Conservation (phyloP, 768 basidiomycete genomes). For the Zangia roseola region DNA sequence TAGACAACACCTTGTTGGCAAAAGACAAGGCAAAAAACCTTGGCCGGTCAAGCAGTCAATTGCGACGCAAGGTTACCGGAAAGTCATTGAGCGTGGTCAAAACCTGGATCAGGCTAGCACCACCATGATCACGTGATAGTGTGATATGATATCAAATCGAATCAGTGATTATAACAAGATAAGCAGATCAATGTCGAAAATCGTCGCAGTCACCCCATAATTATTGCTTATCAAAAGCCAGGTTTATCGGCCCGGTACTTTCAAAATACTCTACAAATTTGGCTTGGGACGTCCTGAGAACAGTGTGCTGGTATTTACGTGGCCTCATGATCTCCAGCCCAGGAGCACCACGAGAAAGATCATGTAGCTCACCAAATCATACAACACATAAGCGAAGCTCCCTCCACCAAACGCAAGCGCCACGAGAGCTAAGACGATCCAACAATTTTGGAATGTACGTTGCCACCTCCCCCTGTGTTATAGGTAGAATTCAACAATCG, state of each 20-base stretch:
- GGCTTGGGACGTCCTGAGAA: too few relatives aligned
- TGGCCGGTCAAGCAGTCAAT: background rate
- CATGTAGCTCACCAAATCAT: slow-evolving; percentile 53
- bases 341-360: slow-evolving; percentile 12
- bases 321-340: too few relatives aligned
- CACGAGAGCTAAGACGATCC: slow-evolving; percentile 45
- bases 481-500: background rate
- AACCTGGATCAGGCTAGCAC: too few relatives aligned
- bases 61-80: background rate
- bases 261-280: too few relatives aligned
- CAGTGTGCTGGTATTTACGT: too few relatives aligned
- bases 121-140: slow-evolving; percentile 7
- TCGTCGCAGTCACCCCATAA: too few relatives aligned
- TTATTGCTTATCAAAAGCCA: background rate
- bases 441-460: slow-evolving; percentile 48
- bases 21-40: background rate
- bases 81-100: slow-evolving; percentile 4
- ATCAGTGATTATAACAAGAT: too few relatives aligned
- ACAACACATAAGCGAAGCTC: slow-evolving; percentile 62
- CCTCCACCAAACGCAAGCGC: slow-evolving; percentile 69
- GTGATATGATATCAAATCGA: too few relatives aligned
- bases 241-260: too few relatives aligned
- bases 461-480: slow-evolving; percentile 9
- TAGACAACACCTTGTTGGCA: slow-evolving; percentile 15
- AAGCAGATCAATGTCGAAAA: too few relatives aligned